phyloP scores from a whole-genome alignment of 345 rosid species.

The Gossypium stocksii region DNA sequence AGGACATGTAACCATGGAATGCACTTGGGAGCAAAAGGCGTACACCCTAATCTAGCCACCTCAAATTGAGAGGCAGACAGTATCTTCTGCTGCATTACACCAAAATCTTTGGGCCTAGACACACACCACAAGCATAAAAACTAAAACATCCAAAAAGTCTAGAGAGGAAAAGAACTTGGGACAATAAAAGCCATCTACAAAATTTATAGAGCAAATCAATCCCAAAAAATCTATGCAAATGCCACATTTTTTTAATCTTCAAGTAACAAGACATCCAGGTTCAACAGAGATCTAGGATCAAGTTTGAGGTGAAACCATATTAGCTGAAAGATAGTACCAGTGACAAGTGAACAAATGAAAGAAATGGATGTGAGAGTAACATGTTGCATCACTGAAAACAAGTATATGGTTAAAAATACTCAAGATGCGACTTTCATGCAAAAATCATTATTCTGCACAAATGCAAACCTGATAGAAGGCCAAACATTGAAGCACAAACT shows the following conservation, averaged over 20 bases:
- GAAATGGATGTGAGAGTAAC: background rate
- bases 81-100: background rate
- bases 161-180: background rate
- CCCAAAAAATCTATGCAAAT: background rate
- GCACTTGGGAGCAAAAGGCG: background rate
- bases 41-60: background rate
- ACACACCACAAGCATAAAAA: background rate
- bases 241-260: background rate
- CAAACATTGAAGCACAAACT: slow-evolving; percentile 94
- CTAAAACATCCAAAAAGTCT: background rate
- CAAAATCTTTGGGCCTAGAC: background rate
- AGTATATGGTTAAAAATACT: background rate
- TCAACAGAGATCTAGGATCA: background rate
- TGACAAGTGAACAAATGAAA: background rate
- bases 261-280: background rate
- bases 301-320: background rate
- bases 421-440: background rate
- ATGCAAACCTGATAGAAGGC: slow-evolving; percentile 85
- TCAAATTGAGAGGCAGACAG: background rate
- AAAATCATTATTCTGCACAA: background rate
- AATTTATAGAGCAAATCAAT: background rate
- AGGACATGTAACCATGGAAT: background rate
- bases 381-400: background rate
- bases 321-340: background rate
- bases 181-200: background rate